A percentile compares a stretch with the other conserved stretches of the same genome.
These are phyloP conservation scores for Penicillium sp. DNA, from an alignment of 2,329 filamentous ascomycete genomes.

Conservation along the genomic window DNA sequence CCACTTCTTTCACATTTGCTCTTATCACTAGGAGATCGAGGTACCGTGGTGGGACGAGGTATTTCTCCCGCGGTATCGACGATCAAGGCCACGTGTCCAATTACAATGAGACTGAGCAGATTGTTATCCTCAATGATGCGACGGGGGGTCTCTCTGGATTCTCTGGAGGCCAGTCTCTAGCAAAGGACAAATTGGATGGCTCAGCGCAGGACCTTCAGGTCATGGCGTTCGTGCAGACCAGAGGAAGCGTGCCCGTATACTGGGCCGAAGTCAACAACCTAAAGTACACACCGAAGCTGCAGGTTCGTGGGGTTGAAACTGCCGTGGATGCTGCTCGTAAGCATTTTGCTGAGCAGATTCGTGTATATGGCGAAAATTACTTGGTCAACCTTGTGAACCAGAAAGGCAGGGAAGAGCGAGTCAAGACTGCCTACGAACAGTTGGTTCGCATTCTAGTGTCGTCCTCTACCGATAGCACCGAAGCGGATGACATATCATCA, in stretches of 20 bases:
- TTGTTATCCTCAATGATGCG: constrained; percentile 78
- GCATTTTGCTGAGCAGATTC: constrained; percentile 90
- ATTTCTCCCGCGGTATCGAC: constrained; percentile 89
- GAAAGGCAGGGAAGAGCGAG: constrained; percentile 74
- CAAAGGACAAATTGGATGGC: constrained; percentile 66
- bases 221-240: constrained; percentile 88
- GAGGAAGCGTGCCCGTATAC: constrained; percentile 88
- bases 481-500: constrained; percentile 57
- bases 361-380: constrained; percentile 90
- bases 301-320: constrained; percentile 74
- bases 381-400: constrained; percentile 96
- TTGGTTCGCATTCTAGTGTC: constrained; percentile 69
- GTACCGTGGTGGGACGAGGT: constrained; percentile 80
- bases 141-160: constrained; percentile 68
- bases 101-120: constrained; percentile 96
- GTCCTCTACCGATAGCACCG: constrained; percentile 56
- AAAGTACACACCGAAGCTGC: constrained; percentile 80
- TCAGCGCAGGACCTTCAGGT: constrained; percentile 74
- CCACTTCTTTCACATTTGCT: constrained; percentile 70
- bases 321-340: constrained; percentile 68
- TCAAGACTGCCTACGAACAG: constrained; percentile 91
- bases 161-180: constrained; percentile 64
- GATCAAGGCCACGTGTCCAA: constrained; percentile 93
- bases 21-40: constrained; percentile 84
- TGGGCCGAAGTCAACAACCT: constrained; percentile 95